A percentile compares a stretch with the other conserved stretches of the same genome.
phyloP scores from a whole-genome alignment of 495 filamentous ascomycete species.

The Hyaloscypha finlandica region DNA sequence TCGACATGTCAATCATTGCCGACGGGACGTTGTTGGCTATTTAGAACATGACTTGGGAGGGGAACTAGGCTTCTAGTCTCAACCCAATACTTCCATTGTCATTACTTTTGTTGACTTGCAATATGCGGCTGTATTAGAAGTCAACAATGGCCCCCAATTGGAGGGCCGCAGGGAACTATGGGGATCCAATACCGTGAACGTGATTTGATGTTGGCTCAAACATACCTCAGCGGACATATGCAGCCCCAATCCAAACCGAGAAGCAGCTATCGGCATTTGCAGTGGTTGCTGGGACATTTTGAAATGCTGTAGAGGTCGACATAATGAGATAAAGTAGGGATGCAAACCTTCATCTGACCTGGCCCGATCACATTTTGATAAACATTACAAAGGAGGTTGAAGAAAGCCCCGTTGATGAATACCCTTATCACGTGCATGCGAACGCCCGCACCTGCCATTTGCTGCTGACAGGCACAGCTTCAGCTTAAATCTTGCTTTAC shows the following conservation, averaged over 20 bases:
- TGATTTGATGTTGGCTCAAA: constrained; percentile 43
- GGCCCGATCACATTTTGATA: too few species aligned
- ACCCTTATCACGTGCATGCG: too few species aligned
- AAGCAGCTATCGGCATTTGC: constrained; percentile 59
- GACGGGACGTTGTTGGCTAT: constrained; percentile 64
- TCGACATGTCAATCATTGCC: constrained; percentile 62
- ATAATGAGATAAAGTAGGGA: too few species aligned
- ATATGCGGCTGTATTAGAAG: constrained; percentile 34
- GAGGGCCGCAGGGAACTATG: constrained; percentile 38
- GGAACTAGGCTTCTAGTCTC: constrained; percentile 57
- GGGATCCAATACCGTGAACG: constrained; percentile 39
- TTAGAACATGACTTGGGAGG: constrained; percentile 73
- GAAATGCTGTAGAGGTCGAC: constrained; percentile 23
- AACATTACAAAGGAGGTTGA: too few species aligned
- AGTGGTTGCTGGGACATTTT: constrained; percentile 57
- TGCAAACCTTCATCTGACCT: too few species aligned
- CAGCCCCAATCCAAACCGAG: constrained; percentile 57
- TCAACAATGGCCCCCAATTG: constrained; percentile 34
- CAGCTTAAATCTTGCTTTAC: background rate
- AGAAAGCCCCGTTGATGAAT: too few species aligned
- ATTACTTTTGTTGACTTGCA: constrained; percentile 42
- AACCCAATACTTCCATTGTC: constrained; percentile 38
- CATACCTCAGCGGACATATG: constrained; percentile 56
- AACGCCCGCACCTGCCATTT: too few species aligned
- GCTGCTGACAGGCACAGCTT: too few species aligned